Evolutionary conservation across 768 basidiomycete genomes (phyloP).

Genomic region (Tricholoma sp.): DNA sequence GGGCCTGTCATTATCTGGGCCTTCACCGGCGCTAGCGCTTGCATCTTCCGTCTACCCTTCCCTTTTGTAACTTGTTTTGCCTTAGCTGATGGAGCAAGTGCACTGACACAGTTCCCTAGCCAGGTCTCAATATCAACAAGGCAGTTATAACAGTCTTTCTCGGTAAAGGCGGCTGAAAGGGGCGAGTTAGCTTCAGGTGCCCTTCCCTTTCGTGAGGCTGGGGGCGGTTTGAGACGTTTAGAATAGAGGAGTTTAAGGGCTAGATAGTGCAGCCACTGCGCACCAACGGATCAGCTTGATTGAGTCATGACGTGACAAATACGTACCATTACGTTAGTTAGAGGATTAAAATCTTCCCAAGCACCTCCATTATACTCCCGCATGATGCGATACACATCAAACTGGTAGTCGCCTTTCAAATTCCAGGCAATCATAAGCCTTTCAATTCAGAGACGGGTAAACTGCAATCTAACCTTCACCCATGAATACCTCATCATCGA

Average conservation of each 20-base stretch:
- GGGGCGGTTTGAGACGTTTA: slow-evolving; percentile 62
- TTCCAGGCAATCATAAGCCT: background rate
- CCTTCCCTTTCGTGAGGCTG: slow-evolving; percentile 31
- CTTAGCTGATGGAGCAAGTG: slow-evolving; percentile 21
- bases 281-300: slow-evolving; percentile 7
- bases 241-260: slow-evolving; percentile 61
- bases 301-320: background rate
- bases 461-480: slow-evolving; percentile 61
- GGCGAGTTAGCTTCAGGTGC: slow-evolving; percentile 20
- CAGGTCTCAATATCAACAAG: slow-evolving; percentile 61
- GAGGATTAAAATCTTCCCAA: slow-evolving; percentile 77
- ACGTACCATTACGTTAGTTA: slow-evolving; percentile 88
- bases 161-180: slow-evolving; percentile 40
- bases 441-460: background rate
- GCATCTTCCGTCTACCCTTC: slow-evolving; percentile 32
- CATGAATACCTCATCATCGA: slow-evolving; percentile 88
- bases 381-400: slow-evolving; percentile 93
- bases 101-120: slow-evolving; percentile 43
- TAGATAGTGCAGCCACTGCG: slow-evolving; percentile 91
- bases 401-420: slow-evolving; percentile 78
- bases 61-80: slow-evolving; percentile 25
- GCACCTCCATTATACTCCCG: slow-evolving; percentile 45
- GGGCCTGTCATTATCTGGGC: slow-evolving; percentile 23
- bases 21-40: slow-evolving; percentile 12
- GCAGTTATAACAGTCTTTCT: slow-evolving; percentile 65